These are phyloP conservation scores for Ligustrum vulgare DNA, from an alignment of 257 asterid species.

Conservation along the genomic window DNA sequence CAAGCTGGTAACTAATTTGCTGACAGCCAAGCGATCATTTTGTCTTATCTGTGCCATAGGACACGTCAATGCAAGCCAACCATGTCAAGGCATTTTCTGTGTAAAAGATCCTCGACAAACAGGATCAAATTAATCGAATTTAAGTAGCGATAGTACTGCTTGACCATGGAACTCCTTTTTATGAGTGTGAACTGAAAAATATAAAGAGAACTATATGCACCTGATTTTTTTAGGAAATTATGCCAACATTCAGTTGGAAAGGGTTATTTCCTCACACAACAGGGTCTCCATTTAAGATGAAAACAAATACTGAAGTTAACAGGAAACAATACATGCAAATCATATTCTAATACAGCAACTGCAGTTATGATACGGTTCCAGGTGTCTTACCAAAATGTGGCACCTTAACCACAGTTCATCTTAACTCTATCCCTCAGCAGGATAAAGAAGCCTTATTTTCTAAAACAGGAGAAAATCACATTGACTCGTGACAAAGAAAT, in stretches of 20 bases:
- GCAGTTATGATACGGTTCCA: not conserved
- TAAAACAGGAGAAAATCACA: not conserved
- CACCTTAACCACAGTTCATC: slow-evolving; percentile 9
- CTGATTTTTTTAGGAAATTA: not conserved
- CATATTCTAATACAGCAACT: not conserved
- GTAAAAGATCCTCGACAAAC: slow-evolving; percentile 8
- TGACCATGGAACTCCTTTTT: not conserved
- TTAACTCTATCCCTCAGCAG: not conserved
- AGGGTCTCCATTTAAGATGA: not conserved
- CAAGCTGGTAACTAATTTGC: slow-evolving; percentile 75
- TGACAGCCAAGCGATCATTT: slow-evolving; percentile 90
- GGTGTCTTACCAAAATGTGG: slow-evolving; percentile 1
- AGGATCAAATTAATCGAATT: not conserved
- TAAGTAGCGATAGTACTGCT: no score
- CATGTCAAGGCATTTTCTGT: slow-evolving; percentile 7
- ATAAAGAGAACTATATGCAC: not conserved
- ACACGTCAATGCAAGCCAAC: slow-evolving; percentile 22
- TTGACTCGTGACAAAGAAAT: no score
- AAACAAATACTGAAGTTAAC: not conserved
- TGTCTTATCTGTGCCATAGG: slow-evolving; percentile 77
- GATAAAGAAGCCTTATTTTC: slow-evolving; percentile 2
- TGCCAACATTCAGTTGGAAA: not conserved
- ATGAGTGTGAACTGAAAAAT: slow-evolving; percentile 6
- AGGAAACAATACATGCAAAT: not conserved
- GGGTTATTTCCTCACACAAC: not conserved